Conservation (phyloP, 1,139 yeast genomes). For the Keqinozyma sinolaborantium region DNA sequence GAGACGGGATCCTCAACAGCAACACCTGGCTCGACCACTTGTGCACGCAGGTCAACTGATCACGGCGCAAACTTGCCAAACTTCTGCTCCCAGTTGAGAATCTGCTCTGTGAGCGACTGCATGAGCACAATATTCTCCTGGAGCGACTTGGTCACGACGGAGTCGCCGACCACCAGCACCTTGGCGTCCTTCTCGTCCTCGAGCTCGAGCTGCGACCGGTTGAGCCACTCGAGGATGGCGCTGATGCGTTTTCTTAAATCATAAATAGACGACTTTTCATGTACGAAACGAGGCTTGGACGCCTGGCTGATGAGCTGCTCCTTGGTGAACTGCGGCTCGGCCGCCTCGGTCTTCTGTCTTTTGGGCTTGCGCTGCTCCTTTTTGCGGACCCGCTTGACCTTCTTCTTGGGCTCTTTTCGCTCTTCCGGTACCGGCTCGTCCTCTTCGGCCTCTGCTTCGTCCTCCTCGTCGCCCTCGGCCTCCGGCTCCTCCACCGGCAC, state of each 20-base stretch:
- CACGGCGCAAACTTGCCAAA: conserved; percentile 56
- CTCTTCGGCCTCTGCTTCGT: conserved; percentile 14
- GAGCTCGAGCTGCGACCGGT: conserved; percentile 78
- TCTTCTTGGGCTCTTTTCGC: conserved; percentile 12
- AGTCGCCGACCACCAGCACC: conserved; percentile 25
- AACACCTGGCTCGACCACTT: conserved; percentile 40
- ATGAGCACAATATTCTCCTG: conserved; percentile 37
- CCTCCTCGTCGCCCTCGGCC: conserved; percentile 9
- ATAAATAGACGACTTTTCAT: conserved; percentile 64
- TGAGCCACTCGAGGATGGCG: conserved; percentile 86
- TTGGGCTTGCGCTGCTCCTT: conserved; percentile 14
- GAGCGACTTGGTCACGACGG: conserved; percentile 4
- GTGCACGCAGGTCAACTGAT: conserved; percentile 8
- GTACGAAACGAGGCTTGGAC: conserved; percentile 80
- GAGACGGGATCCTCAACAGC: conserved; percentile 67
- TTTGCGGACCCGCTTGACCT: conserved; percentile 11
- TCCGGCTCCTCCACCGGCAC: background rate
- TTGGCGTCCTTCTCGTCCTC: conserved; percentile 65
- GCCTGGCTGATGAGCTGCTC: conserved; percentile 56
- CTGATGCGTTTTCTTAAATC: conserved; percentile 88
- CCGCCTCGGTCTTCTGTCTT: conserved; percentile 8
- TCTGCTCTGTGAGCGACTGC: conserved; percentile 66
- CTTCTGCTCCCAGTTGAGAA: conserved; percentile 74
- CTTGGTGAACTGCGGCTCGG: conserved; percentile 17
- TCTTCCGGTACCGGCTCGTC: conserved; percentile 12